These are phyloP conservation scores for Lactarius evosmus DNA, from an alignment of 768 basidiomycete genomes.

Conservation along the genomic window DNA sequence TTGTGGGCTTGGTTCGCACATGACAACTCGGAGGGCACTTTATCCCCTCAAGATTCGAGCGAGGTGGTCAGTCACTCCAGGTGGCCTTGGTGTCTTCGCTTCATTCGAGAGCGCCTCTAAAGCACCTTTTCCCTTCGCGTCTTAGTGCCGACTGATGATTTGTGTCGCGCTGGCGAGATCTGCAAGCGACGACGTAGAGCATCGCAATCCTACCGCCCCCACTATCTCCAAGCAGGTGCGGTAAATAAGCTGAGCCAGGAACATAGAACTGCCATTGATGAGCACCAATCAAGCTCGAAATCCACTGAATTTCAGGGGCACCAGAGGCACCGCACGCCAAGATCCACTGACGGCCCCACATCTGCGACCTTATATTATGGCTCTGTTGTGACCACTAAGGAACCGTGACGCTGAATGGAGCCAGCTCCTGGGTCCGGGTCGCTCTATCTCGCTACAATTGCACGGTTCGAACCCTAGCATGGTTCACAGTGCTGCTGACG, in stretches of 20 bases:
- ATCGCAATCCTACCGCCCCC: neutral
- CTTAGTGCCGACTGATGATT: neutral
- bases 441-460: neutral
- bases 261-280: neutral
- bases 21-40: neutral
- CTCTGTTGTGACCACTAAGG: neutral
- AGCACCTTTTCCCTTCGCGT: neutral
- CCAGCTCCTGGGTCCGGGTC: neutral
- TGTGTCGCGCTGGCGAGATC: neutral
- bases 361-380: neutral
- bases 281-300: no score
- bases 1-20: neutral
- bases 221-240: neutral
- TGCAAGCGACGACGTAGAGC: neutral
- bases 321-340: neutral
- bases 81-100: neutral
- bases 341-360: neutral
- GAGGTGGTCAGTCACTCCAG: neutral
- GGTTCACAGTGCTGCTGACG: neutral
- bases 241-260: neutral
- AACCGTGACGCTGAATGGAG: neutral
- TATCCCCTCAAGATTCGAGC: neutral
- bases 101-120: neutral
- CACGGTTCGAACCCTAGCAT: neutral
- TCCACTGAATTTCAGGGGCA: neutral